A percentile compares a stretch with the other conserved stretches of the same genome.
These are phyloP conservation scores for Poterioochromonas sp. DNA, from an alignment of 352 stramenopile genomes.

Conservation along the genomic window DNA sequence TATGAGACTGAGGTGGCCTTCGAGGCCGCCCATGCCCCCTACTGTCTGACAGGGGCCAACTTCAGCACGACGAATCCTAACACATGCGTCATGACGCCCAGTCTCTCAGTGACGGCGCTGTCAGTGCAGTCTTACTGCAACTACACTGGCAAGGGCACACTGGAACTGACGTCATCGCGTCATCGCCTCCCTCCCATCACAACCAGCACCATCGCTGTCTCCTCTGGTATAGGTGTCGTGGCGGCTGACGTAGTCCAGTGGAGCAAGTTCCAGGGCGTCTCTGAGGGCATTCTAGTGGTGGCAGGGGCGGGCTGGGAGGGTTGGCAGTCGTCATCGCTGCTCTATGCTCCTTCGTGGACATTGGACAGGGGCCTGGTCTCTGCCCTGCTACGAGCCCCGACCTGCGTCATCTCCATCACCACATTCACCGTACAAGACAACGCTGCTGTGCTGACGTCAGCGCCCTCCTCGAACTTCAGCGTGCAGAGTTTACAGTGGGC, in stretches of 20 bases:
- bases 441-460: neutral
- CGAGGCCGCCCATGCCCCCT: neutral
- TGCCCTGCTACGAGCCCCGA: neutral
- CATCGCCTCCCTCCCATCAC: constrained; percentile 1
- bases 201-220: neutral
- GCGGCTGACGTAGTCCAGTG: neutral
- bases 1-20: neutral
- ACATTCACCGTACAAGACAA: neutral
- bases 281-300: neutral
- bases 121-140: neutral
- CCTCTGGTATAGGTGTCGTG: neutral
- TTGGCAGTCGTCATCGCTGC: neutral
- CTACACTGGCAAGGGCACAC: neutral
- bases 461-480: neutral
- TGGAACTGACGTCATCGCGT: neutral
- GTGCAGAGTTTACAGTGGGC: neutral
- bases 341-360: neutral
- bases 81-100: neutral
- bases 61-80: neutral
- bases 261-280: neutral
- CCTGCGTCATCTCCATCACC: neutral
- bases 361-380: neutral
- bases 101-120: neutral
- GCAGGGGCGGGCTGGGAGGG: neutral
- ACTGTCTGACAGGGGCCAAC: neutral